phyloP scores from a whole-genome alignment of 2,329 filamentous ascomycete species.

The Sarocladiaceae sp. region DNA sequence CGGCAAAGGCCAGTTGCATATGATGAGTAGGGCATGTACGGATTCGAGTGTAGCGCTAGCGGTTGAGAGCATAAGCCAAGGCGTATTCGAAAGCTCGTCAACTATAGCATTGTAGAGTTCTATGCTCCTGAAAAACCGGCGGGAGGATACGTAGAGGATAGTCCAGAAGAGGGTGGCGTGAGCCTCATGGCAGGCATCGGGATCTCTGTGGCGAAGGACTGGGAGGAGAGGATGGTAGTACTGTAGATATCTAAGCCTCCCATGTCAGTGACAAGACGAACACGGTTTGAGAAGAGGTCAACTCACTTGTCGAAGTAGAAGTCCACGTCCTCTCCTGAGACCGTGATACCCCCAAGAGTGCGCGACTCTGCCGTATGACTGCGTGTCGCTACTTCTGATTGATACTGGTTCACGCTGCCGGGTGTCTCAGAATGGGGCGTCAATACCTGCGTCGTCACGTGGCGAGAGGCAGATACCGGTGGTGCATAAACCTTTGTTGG shows the following conservation, averaged over 20 bases:
- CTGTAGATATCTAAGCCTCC: constrained; percentile 40
- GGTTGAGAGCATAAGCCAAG: constrained; percentile 36
- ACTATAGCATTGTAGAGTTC: constrained; percentile 37
- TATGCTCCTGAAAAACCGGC: constrained; percentile 39
- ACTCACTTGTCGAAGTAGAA: constrained; percentile 48
- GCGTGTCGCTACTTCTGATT: too few relatives aligned
- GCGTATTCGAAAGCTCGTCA: constrained; percentile 39
- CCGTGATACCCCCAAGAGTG: constrained; percentile 38
- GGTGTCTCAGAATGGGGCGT: constrained; percentile 1
- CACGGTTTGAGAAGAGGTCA: background rate
- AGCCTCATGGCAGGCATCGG: constrained; percentile 43
- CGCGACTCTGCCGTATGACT: constrained; percentile 30
- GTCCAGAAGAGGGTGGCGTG: constrained; percentile 48
- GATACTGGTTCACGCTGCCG: background rate
- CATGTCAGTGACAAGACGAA: constrained; percentile 1
- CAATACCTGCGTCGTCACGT: background rate
- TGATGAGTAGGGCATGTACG: constrained; percentile 45
- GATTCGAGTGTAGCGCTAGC: constrained; percentile 39
- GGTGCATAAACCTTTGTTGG: constrained; percentile 3
- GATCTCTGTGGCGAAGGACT: constrained; percentile 41
- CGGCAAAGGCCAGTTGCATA: constrained; percentile 46
- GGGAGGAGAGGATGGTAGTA: constrained; percentile 48
- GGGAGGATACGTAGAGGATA: constrained; percentile 43
- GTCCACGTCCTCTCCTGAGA: constrained; percentile 47
- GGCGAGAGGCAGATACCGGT: constrained; percentile 2